Conservation (phyloP, 805 yeast genomes). For the Torulaspora microellipsoides region DNA sequence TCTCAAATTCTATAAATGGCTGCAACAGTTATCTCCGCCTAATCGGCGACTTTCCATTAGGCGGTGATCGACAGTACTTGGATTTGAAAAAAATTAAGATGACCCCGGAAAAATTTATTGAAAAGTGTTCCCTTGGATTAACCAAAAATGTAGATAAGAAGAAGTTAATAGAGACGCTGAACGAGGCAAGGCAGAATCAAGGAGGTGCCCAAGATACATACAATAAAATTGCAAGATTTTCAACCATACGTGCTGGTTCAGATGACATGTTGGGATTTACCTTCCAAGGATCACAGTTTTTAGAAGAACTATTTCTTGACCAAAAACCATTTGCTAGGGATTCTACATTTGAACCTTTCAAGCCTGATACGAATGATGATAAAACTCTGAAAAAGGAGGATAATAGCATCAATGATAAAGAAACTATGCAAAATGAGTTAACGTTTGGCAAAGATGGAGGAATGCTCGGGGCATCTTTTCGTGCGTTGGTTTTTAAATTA, state of each 20-base stretch:
- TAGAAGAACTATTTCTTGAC: slow-evolving; percentile 36
- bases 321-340: slow-evolving; percentile 35
- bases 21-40: slow-evolving; percentile 49
- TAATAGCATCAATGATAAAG: slow-evolving; percentile 22
- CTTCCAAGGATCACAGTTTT: slow-evolving; percentile 31
- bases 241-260: slow-evolving; percentile 34
- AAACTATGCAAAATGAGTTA: slow-evolving; percentile 40
- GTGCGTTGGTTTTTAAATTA: slow-evolving; percentile 58
- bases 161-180: slow-evolving; percentile 25
- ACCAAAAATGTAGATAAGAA: slow-evolving; percentile 39
- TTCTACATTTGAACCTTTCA: slow-evolving; percentile 37
- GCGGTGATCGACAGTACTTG: slow-evolving; percentile 57
- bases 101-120: slow-evolving; percentile 56
- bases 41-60: slow-evolving; percentile 64
- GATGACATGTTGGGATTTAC: slow-evolving; percentile 20
- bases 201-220: not conserved
- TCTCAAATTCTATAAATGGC: slow-evolving; percentile 45
- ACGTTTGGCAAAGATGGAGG: slow-evolving; percentile 39
- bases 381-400: slow-evolving; percentile 5
- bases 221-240: slow-evolving; percentile 28
- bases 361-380: slow-evolving; percentile 26
- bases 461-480: slow-evolving; percentile 65
- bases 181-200: slow-evolving; percentile 1
- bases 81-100: slow-evolving; percentile 56
- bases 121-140: slow-evolving; percentile 56